Percentiles rank a stretch among this genome's conserved stretches.
phyloP scores from a whole-genome alignment of 164 flowering plant genomes.

The Sedum album region DNA sequence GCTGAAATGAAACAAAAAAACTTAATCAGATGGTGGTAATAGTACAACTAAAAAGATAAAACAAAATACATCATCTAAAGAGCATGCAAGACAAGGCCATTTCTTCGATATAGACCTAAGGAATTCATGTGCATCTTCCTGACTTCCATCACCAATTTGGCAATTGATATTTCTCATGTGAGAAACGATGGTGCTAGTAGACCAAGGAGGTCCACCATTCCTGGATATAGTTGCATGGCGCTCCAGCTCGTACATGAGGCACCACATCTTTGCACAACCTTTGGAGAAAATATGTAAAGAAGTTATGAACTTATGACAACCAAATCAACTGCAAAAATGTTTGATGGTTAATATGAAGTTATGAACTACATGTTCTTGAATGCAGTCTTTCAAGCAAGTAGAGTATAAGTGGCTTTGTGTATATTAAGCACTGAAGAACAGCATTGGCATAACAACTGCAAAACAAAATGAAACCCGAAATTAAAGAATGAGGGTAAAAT shows the following conservation, averaged over 20 bases:
- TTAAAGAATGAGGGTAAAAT: not conserved
- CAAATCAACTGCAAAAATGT: not conserved
- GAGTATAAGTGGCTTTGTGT: slow-evolving; percentile 64
- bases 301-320: not conserved
- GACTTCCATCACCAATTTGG: slow-evolving; percentile 79
- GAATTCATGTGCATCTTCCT: slow-evolving; percentile 97
- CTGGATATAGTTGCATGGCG: slow-evolving; percentile 47
- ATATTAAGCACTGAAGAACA: slow-evolving; percentile 74
- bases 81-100: not conserved
- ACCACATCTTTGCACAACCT: slow-evolving; percentile 70
- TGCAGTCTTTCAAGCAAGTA: slow-evolving; percentile 65
- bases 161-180: slow-evolving; percentile 48
- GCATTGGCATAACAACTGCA: slow-evolving; percentile 96
- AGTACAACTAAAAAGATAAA: too few species aligned
- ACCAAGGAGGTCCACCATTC: slow-evolving; percentile 56
- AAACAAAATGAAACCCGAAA: slow-evolving; percentile 14
- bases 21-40: too few species aligned
- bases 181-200: slow-evolving; percentile 52
- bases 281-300: not conserved
- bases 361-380: slow-evolving; percentile 52
- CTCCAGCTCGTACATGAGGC: slow-evolving; percentile 85
- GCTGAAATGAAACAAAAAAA: too few species aligned
- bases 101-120: slow-evolving; percentile 37
- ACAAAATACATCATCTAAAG: too few species aligned
- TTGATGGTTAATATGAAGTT: too few species aligned